phyloP scores from a whole-genome alignment of 345 rosid genomes.

The Corchorus olitorius region DNA sequence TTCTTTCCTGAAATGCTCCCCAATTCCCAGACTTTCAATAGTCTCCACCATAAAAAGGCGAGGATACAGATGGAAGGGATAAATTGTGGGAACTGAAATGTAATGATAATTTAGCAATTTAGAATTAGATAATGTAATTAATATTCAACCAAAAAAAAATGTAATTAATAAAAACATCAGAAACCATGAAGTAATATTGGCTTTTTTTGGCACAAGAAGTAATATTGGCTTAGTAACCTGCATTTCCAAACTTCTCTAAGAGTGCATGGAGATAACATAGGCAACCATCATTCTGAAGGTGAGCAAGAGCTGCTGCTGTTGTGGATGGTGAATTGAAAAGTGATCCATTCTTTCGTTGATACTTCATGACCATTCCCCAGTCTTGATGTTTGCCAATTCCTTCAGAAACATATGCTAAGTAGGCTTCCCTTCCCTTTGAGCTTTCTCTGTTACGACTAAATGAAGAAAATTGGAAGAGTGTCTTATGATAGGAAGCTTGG shows the following conservation, averaged over 20 bases:
- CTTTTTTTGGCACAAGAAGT: too few species aligned
- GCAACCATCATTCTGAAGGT: constrained; percentile 54
- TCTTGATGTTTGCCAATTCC: constrained; percentile 58
- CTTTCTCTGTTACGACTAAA: constrained; percentile 32
- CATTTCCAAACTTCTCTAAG: constrained; percentile 63
- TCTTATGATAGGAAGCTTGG: neutral
- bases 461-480: constrained; percentile 19
- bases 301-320: constrained; percentile 74
- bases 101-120: constrained; percentile 18
- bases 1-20: constrained; percentile 60
- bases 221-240: constrained; percentile 40
- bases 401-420: constrained; percentile 67
- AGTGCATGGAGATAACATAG: constrained; percentile 58
- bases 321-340: constrained; percentile 86
- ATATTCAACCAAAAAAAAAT: too few species aligned
- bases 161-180: neutral
- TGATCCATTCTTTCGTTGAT: constrained; percentile 76
- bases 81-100: constrained; percentile 71
- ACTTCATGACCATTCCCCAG: constrained; percentile 66
- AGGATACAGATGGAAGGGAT: constrained; percentile 58
- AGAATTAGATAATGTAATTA: neutral
- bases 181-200: neutral
- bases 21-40: constrained; percentile 73
- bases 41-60: constrained; percentile 63
- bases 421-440: constrained; percentile 54